Percentiles rank a stretch among this genome's conserved stretches.
phyloP scores from a whole-genome alignment of 257 asterid genomes.

The Verbascum thapsus region DNA sequence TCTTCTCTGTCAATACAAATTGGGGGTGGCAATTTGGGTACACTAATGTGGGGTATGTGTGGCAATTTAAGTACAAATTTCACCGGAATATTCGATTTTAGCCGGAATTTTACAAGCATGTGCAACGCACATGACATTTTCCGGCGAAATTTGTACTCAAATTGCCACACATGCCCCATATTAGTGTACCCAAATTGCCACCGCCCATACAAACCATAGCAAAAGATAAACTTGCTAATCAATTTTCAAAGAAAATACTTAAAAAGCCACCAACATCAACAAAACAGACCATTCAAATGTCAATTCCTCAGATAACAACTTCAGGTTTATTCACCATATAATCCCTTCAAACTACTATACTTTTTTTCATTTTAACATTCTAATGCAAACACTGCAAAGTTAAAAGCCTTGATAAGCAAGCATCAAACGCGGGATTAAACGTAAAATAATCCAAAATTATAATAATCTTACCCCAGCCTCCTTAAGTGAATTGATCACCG shows the following conservation, averaged over 20 bases:
- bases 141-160: no score
- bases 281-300: not conserved
- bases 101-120: no score
- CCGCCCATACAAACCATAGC: no score
- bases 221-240: not conserved
- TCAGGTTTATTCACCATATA: not conserved
- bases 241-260: not conserved
- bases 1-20: no score
- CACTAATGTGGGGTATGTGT: no score
- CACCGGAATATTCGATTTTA: no score
- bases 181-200: no score
- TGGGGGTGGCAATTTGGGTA: no score
- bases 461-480: constrained; percentile 70
- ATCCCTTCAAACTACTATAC: not conserved
- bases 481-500: constrained; percentile 70
- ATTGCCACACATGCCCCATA: no score
- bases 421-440: constrained; percentile 14
- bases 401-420: constrained; percentile 5
- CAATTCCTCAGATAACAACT: constrained; percentile 1
- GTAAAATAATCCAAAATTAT: constrained; percentile 22
- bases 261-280: not conserved
- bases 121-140: no score
- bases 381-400: not conserved
- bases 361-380: no score
- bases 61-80: no score